Evolutionary conservation across 129 eudicot species (phyloP).

Genomic region (Escallonia rubra): DNA sequence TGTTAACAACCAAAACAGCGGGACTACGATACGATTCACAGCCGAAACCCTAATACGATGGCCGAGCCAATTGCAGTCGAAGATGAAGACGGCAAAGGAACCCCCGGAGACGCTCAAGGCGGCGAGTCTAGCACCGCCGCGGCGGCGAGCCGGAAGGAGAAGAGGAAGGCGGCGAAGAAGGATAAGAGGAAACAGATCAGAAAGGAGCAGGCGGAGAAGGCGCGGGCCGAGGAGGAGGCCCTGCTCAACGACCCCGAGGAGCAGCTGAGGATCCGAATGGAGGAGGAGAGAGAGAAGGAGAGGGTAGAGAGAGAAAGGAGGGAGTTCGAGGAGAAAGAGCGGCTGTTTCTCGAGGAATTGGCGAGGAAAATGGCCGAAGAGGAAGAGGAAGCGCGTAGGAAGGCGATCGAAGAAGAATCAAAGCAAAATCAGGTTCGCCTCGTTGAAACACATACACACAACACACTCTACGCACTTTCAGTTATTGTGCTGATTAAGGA

Average conservation of each 20-base stretch:
- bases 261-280: conserved; percentile 49
- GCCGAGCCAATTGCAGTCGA: conserved; percentile 21
- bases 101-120: neutral
- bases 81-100: neutral
- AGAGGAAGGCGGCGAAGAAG: conserved; percentile 81
- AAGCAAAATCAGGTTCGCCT: conserved; percentile 30
- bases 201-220: conserved; percentile 71
- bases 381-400: conserved; percentile 42
- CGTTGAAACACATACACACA: no score
- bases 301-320: conserved; percentile 60
- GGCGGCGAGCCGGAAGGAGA: conserved; percentile 56
- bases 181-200: conserved; percentile 80
- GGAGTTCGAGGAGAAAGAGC: conserved; percentile 83
- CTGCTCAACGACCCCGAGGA: conserved; percentile 65
- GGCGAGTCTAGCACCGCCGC: conserved; percentile 9
- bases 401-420: conserved; percentile 25
- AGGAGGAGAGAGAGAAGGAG: conserved; percentile 59
- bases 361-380: conserved; percentile 40
- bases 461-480: no score
- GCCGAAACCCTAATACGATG: conserved; percentile 28
- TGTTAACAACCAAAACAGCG: neutral
- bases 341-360: conserved; percentile 52
- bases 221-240: conserved; percentile 72
- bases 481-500: no score
- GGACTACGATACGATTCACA: neutral